phyloP scores from a whole-genome alignment of 768 basidiomycete genomes.

The Suillus plorans region DNA sequence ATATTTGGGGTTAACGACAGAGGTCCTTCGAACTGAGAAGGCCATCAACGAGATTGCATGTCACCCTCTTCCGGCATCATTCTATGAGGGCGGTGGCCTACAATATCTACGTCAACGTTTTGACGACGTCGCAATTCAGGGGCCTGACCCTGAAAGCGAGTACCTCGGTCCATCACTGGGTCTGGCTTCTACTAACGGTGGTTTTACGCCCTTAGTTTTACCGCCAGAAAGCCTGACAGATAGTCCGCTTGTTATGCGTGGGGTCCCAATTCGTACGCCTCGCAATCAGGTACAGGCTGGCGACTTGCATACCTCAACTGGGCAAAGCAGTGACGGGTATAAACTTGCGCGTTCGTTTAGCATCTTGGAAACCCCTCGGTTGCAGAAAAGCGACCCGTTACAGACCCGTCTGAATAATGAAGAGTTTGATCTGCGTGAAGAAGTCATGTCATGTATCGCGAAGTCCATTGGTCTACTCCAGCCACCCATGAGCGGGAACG shows the following conservation, averaged over 20 bases:
- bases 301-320: constrained; percentile 65
- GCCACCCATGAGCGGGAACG: constrained; percentile 70
- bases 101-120: constrained; percentile 91
- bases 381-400: constrained; percentile 29
- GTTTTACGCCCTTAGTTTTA: constrained; percentile 16
- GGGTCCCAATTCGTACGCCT: constrained; percentile 34
- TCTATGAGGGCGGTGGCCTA: constrained; percentile 92
- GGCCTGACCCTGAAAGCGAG: constrained; percentile 53
- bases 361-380: constrained; percentile 49
- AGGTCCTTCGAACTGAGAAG: constrained; percentile 95
- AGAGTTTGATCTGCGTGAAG: constrained; percentile 93
- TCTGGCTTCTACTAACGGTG: constrained; percentile 6
- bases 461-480: constrained; percentile 95
- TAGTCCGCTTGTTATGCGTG: constrained; percentile 23
- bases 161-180: constrained; percentile 44
- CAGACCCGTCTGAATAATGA: constrained; percentile 41
- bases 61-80: constrained; percentile 86
- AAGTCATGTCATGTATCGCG: constrained; percentile 96
- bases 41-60: constrained; percentile 97
- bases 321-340: constrained; percentile 44
- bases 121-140: constrained; percentile 49
- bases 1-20: constrained; percentile 91
- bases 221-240: constrained; percentile 27
- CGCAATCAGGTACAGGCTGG: constrained; percentile 72
- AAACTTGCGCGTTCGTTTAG: constrained; percentile 50